Evolutionary conservation across 768 basidiomycete genomes (phyloP), one percentile per base, ranked within the genome.

Genomic region (Tulasnella sp.): DNA sequence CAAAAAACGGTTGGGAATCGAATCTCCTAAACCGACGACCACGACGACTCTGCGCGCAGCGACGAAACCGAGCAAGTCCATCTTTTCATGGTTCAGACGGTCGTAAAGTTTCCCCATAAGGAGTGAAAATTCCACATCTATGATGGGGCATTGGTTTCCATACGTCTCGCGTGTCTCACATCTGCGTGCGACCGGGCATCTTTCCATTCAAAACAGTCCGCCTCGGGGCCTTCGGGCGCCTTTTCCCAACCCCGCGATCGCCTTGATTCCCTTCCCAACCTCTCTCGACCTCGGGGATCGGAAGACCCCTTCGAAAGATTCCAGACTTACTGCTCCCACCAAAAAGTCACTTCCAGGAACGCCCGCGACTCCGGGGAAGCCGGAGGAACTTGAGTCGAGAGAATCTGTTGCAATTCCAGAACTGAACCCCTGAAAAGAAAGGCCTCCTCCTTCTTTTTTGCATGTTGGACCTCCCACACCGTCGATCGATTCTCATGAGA

Each of bases 1-100:
- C 85, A 97, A 98, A 86, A 90, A 90, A 44, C 88, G 94, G 46
- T 21, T 80, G 36, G 80, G 62, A 68, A 68, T 68, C 62, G 62
- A 68, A 34, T 68, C 62, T 7, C 34, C 62, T 0, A 68, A 27
- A 16, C 62, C 62, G 27, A 34, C 62, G 62, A 31, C 62, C 62
- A 68, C 62, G 62, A 31, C 62, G 31, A 68, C 27, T 14, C 62
- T 68, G 31, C 62, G 62, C 62, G 16, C 24, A 31, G 62, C 62
- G 62, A 31, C 62, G 31, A 36, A 27, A 68, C 62, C 62, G 31
- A 16, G 31, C 62, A 68, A 68, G 31, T 34, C 31, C 31, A 68
- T 68, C 31, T 68, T 68, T 68, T 68, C 62, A 31, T 68, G 62
- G 62, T 68, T 68, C 62, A 31, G 62, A 36, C 27, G 62, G 62